Base-by-base conservation (phyloP, 2,329 filamentous ascomycete genomes). In the Alternaria hordeiaustralica region DNA sequence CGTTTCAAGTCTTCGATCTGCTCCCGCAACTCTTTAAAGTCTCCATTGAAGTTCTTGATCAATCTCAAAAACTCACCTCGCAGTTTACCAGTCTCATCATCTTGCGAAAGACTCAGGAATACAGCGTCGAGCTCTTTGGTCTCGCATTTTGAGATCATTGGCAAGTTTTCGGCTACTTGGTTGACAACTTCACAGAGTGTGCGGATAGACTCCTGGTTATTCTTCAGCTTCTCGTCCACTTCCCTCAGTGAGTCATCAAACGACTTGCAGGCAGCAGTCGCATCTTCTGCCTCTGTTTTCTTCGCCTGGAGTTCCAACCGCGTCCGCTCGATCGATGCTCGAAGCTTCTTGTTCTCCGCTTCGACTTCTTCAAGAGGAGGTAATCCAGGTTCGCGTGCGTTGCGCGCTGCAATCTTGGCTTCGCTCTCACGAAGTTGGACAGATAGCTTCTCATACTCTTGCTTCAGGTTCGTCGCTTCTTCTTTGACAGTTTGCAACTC, bases 401-500 rank as follows among this genome's bases (percentile, higher is more conserved):
- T 50, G 15, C 33, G 43, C 21, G n/a, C 25, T 12, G 47, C 20
- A 6, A 55, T 45, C 10, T 55, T 20, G 9, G 25, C 43, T 11
- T 50, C 15, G 10, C 53, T 45, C 5, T 59, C 25, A 9, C 23
- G 28, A 13, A 47, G 43, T 11, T 36, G 33, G 15, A 3, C 8
- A n/a, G 36, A 23, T 3, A 62, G 47, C 15, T 62, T 26, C 6
- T 55, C 13, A 6, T 49, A 21, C 12, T 63, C 23, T 23, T 53
- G 23, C 18, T 50, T 33, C 13, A 61, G 30, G 3, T 25, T 55
- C n/a, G 13, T 13, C 1, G 41, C 25, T 6, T 53, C 33, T 15
- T 26, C 49, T 44, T 55, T 54, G 7, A 28, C 15, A 7, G 6
- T 43, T 23, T 53, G 23, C 18, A 64, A 44, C n/a, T 65, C 59